Evolutionary conservation across 2,329 filamentous ascomycete genomes (phyloP).

Genomic region (Arthrinium phaeospermum): DNA sequence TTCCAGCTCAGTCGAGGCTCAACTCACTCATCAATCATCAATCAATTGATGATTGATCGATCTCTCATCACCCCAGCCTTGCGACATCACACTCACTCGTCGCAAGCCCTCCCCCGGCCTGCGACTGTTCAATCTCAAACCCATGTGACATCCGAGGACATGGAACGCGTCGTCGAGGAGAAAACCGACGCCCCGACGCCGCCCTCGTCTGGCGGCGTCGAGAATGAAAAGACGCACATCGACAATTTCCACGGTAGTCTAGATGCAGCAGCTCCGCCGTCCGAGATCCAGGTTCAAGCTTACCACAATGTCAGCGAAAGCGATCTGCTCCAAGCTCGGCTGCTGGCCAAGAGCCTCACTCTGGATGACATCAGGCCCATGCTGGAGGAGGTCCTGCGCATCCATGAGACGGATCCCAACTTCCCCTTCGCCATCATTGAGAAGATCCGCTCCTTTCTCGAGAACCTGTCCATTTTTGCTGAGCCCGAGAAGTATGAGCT

Average conservation of each 20-base stretch:
- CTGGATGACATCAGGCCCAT: slow-evolving; percentile 35
- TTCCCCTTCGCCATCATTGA: slow-evolving; percentile 49
- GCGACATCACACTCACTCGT: not conserved
- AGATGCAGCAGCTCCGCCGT: not conserved
- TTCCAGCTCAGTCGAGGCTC: not conserved
- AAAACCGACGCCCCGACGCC: not conserved
- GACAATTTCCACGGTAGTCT: not conserved
- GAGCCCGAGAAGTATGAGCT: slow-evolving; percentile 43
- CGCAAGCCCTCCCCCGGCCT: slow-evolving; percentile 13
- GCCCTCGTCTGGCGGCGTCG: slow-evolving; percentile 9
- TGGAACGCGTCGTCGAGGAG: slow-evolving; percentile 17
- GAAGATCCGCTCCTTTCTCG: slow-evolving; percentile 47
- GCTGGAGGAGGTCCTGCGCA: slow-evolving; percentile 45
- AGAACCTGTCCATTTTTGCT: slow-evolving; percentile 33
- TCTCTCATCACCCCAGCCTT: not conserved
- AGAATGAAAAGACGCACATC: slow-evolving; percentile 7
- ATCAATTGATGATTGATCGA: not conserved
- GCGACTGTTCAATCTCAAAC: not conserved
- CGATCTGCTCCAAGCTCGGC: slow-evolving; percentile 33
- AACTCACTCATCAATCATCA: slow-evolving; percentile 11
- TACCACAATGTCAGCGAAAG: slow-evolving; percentile 34
- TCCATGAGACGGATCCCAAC: slow-evolving; percentile 54
- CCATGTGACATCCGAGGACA: slow-evolving; percentile 5
- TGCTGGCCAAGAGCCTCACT: slow-evolving; percentile 29
- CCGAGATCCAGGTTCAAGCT: slow-evolving; percentile 2